Conservation (phyloP, 352 stramenopile species). For the Phytophthora ramorum region DNA sequence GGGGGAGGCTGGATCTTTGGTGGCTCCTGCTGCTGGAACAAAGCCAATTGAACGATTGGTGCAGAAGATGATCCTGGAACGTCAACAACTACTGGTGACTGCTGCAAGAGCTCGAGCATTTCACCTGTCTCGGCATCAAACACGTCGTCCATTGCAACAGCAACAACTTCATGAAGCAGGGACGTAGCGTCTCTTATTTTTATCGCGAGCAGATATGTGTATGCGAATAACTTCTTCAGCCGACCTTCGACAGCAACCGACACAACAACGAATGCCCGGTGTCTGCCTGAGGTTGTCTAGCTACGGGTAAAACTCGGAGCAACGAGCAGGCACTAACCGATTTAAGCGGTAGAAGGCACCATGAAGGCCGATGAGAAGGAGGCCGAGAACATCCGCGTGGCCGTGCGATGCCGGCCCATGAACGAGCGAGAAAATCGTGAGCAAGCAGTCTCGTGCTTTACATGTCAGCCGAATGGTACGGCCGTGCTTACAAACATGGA, state of each 20-base stretch:
- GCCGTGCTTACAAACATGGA: slow-evolving; percentile 86
- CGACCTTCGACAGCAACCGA: slow-evolving; percentile 23
- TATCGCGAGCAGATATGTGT: slow-evolving; percentile 24
- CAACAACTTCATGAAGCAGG: neutral
- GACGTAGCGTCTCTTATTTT: slow-evolving; percentile 26
- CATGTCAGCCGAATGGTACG: slow-evolving; percentile 63
- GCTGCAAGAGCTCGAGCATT: slow-evolving; percentile 43
- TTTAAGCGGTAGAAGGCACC: slow-evolving; percentile 37
- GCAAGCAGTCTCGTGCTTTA: slow-evolving; percentile 78
- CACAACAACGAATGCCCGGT: slow-evolving; percentile 14
- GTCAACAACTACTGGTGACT: neutral
- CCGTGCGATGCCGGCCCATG: slow-evolving; percentile 93
- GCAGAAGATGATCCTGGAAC: neutral
- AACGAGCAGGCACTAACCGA: neutral
- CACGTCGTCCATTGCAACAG: slow-evolving; percentile 33
- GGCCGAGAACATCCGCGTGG: slow-evolving; percentile 92
- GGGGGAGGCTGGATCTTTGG: neutral
- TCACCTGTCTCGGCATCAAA: slow-evolving; percentile 79
- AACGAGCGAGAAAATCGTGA: slow-evolving; percentile 88
- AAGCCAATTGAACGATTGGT: neutral
- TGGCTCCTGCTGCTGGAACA: neutral
- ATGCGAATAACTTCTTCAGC: neutral
- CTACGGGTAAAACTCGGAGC: neutral
- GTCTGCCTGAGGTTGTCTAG: slow-evolving; percentile 1
- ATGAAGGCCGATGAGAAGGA: slow-evolving; percentile 87